Evolutionary conservation across 2,329 filamentous ascomycete genomes (phyloP).

Genomic region (Sphaerostilbella broomeana): DNA sequence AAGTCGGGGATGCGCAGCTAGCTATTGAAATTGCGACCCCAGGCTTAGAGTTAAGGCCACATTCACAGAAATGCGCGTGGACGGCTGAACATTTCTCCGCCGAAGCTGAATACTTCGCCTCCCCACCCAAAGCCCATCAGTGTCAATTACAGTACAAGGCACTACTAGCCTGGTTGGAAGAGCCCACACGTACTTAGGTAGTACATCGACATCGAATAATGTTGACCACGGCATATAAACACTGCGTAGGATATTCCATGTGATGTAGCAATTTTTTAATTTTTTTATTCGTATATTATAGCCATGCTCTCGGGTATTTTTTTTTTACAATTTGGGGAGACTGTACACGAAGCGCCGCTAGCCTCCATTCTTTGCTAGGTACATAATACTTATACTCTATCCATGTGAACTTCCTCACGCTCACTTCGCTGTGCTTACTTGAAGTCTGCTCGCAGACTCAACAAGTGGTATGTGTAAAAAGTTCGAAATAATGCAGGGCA

Average conservation of each 20-base stretch:
- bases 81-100: slow-evolving; percentile 31
- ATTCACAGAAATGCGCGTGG: slow-evolving; percentile 31
- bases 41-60: slow-evolving; percentile 36
- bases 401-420: slow-evolving; percentile 22
- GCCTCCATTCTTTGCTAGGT: slow-evolving; percentile 23
- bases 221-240: too few species aligned
- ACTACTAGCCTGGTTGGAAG: too few species aligned
- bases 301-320: slow-evolving; percentile 13
- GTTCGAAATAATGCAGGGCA: slow-evolving; percentile 22
- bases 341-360: slow-evolving; percentile 23
- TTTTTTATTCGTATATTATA: too few species aligned
- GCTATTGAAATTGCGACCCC: slow-evolving; percentile 24
- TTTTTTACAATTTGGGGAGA: slow-evolving; percentile 28
- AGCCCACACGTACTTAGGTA: too few species aligned
- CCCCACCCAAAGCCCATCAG: background rate
- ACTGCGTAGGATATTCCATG: too few species aligned
- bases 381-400: slow-evolving; percentile 18
- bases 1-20: slow-evolving; percentile 16
- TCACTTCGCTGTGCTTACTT: slow-evolving; percentile 12
- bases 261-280: too few species aligned
- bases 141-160: too few species aligned
- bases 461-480: slow-evolving; percentile 29
- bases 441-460: slow-evolving; percentile 28
- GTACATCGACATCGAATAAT: too few species aligned
- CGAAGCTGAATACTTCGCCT: slow-evolving; percentile 3